Evolutionary conservation across 1,139 yeast species (phyloP).

Genomic region (Yamadazyma aaseri): DNA sequence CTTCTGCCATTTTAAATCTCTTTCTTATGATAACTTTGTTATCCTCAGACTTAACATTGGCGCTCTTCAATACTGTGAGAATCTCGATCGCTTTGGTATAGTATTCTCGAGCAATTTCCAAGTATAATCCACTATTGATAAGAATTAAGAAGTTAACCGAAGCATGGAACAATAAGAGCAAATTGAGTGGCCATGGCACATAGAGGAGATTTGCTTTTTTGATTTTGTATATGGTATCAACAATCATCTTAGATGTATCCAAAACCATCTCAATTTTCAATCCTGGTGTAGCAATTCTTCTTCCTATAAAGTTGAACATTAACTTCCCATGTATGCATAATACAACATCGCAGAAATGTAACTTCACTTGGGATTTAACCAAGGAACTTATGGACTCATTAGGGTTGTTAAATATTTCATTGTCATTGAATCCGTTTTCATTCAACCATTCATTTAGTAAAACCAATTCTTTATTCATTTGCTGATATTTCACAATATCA

Average conservation of each 20-base stretch:
- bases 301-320: slow-evolving; percentile 35
- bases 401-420: slow-evolving; percentile 25
- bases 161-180: slow-evolving; percentile 46
- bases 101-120: slow-evolving; percentile 24
- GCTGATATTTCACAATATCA: slow-evolving; percentile 31
- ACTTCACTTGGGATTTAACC: slow-evolving; percentile 38
- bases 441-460: slow-evolving; percentile 34
- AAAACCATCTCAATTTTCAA: slow-evolving; percentile 34
- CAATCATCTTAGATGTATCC: slow-evolving; percentile 34
- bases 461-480: slow-evolving; percentile 33
- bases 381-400: slow-evolving; percentile 20
- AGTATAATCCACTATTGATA: slow-evolving; percentile 41
- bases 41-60: slow-evolving; percentile 31
- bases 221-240: slow-evolving; percentile 33
- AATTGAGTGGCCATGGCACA: slow-evolving; percentile 56
- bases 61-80: slow-evolving; percentile 25
- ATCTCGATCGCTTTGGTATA: slow-evolving; percentile 27
- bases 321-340: slow-evolving; percentile 38
- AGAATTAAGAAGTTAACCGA: slow-evolving; percentile 47
- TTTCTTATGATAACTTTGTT: slow-evolving; percentile 39
- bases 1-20: slow-evolving; percentile 58
- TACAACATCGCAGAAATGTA: slow-evolving; percentile 42
- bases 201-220: slow-evolving; percentile 34
- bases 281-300: slow-evolving; percentile 31
- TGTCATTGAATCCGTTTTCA: slow-evolving; percentile 35